Evolutionary conservation across 331 rosid species (phyloP).

Genomic region (Saraca asoca): DNA sequence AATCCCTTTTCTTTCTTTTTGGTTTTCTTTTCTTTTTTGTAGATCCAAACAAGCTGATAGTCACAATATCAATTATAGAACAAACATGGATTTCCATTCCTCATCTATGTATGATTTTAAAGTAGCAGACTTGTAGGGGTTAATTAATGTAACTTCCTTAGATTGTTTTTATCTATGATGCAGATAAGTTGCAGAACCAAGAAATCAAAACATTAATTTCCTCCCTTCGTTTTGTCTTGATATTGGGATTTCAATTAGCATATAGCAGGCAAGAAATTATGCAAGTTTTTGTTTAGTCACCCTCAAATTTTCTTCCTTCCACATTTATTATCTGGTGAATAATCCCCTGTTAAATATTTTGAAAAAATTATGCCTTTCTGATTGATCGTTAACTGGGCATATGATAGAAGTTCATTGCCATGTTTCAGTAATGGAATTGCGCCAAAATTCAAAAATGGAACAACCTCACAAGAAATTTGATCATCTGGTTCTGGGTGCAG

Average conservation of each 20-base stretch:
- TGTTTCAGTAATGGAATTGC: constrained; percentile 45
- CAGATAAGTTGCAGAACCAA: not conserved
- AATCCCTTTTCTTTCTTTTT: too few species aligned
- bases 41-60: too few species aligned
- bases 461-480: constrained; percentile 44
- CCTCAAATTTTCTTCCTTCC: constrained; percentile 52
- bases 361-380: not conserved
- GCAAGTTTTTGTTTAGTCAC: constrained; percentile 44
- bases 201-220: too few species aligned
- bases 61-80: too few species aligned
- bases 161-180: not conserved
- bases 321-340: constrained; percentile 44
- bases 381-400: not conserved
- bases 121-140: too few species aligned
- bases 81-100: too few species aligned
- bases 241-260: not conserved
- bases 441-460: constrained; percentile 32
- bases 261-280: constrained; percentile 32
- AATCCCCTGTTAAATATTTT: not conserved
- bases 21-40: too few species aligned
- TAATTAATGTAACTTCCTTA: too few species aligned
- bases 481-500: constrained; percentile 58
- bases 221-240: not conserved
- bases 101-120: too few species aligned
- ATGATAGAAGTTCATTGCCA: not conserved